A percentile compares a stretch with the other conserved stretches of the same genome.
Evolutionary conservation across 2,329 filamentous ascomycete species (phyloP).

Genomic region (Pezicula radicicola): DNA sequence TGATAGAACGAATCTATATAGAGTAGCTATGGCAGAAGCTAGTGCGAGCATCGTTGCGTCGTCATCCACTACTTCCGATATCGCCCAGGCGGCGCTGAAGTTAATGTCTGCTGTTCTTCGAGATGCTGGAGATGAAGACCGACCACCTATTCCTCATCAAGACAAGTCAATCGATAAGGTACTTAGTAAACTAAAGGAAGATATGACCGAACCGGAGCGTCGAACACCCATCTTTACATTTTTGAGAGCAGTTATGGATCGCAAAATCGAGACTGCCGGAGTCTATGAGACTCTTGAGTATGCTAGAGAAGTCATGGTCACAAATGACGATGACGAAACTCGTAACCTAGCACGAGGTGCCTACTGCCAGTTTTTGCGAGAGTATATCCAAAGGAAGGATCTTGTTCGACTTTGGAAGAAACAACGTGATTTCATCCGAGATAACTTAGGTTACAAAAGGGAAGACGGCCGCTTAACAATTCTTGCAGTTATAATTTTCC

Average conservation of each 20-base stretch:
- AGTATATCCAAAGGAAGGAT: slow-evolving; percentile 89
- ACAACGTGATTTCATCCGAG: slow-evolving; percentile 83
- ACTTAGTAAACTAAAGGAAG: slow-evolving; percentile 76
- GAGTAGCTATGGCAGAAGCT: slow-evolving; percentile 82
- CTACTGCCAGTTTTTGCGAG: slow-evolving; percentile 90
- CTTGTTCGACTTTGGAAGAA: slow-evolving; percentile 66
- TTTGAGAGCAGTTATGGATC: slow-evolving; percentile 78
- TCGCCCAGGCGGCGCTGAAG: slow-evolving; percentile 85
- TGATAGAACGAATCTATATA: slow-evolving; percentile 59
- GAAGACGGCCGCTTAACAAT: slow-evolving; percentile 87
- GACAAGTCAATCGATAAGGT: slow-evolving; percentile 81
- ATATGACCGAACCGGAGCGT: slow-evolving; percentile 88
- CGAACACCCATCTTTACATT: slow-evolving; percentile 96
- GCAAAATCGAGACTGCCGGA: slow-evolving; percentile 79
- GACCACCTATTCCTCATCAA: slow-evolving; percentile 58
- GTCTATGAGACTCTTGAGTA: slow-evolving; percentile 92
- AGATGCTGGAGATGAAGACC: slow-evolving; percentile 60
- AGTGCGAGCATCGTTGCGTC: slow-evolving; percentile 76
- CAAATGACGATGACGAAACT: slow-evolving; percentile 85
- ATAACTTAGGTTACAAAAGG: slow-evolving; percentile 87
- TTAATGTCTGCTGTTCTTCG: slow-evolving; percentile 81
- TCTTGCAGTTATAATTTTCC: slow-evolving; percentile 83
- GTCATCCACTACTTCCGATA: slow-evolving; percentile 75
- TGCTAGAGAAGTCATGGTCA: slow-evolving; percentile 90
- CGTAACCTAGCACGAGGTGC: slow-evolving; percentile 84